Percentiles rank a stretch among this genome's conserved stretches.
Evolutionary conservation across 371 early-diverging fungal genomes (phyloP).

Genomic region (Syncephalastrum monosporum): DNA sequence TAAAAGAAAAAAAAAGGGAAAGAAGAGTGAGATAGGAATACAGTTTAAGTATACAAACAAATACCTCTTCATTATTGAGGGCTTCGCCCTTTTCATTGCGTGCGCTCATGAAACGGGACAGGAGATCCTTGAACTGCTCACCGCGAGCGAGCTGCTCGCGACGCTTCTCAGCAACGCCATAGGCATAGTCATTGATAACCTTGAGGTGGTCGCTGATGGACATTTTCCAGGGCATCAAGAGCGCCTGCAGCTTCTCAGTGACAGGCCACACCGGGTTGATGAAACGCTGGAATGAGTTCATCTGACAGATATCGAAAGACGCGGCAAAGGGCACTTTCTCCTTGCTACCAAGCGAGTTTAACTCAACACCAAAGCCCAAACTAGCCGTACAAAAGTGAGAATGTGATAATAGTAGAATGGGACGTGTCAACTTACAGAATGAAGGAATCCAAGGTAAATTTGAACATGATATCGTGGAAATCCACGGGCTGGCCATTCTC

Average conservation of each 20-base stretch:
- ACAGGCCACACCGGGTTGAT: slow-evolving; percentile 41
- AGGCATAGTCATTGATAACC: slow-evolving; percentile 48
- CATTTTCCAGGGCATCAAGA: slow-evolving; percentile 13
- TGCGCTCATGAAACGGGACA: slow-evolving; percentile 60
- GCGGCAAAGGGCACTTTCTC: slow-evolving; percentile 51
- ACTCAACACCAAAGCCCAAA: slow-evolving; percentile 50
- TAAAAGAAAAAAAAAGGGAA: too few species aligned
- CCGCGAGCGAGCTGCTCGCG: slow-evolving; percentile 22
- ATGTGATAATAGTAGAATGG: neutral
- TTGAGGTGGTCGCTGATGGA: slow-evolving; percentile 39
- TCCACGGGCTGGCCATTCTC: slow-evolving; percentile 31
- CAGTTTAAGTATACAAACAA: slow-evolving; percentile 11
- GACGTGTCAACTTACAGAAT: slow-evolving; percentile 27
- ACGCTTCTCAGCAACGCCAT: slow-evolving; percentile 40
- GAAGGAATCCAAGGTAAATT: slow-evolving; percentile 54
- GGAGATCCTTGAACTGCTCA: slow-evolving; percentile 46
- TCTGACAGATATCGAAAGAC: slow-evolving; percentile 57
- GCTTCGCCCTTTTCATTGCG: slow-evolving; percentile 51
- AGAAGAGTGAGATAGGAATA: too few species aligned
- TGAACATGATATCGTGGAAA: slow-evolving; percentile 44
- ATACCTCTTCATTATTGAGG: slow-evolving; percentile 44
- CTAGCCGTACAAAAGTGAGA: slow-evolving; percentile 12
- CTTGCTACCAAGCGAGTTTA: slow-evolving; percentile 27
- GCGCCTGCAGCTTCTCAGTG: slow-evolving; percentile 22
- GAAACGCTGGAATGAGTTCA: slow-evolving; percentile 32